Evolutionary conservation across 108 stramenopile genomes (phyloP), one percentile per base, ranked within the genome.

Genomic region (Skeletonema menzelii): DNA sequence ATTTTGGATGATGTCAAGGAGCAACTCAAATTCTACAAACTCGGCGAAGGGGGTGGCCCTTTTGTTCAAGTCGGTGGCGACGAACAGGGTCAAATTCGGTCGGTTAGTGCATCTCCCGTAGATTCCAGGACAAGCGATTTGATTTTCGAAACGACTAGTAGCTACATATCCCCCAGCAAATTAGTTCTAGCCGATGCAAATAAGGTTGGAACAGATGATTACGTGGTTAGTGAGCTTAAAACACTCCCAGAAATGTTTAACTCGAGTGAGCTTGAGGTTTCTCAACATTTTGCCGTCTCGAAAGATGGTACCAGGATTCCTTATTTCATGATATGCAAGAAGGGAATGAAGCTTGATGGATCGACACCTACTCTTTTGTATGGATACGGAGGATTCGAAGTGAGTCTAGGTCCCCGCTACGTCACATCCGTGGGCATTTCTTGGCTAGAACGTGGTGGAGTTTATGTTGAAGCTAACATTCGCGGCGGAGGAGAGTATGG

Each of bases 351-450:
- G 27, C 15, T 79, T 17, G 79, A 83, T 70, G 83, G 79, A 15
- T 56, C 76, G 11, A 81, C 62, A 10, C 79, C 79, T 2, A 74
- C 69, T 15, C 75, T 93, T 42, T 72, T 91, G 1, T 88, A 91
- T 65, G 93, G 89, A 60, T 99, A 98, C 64, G 97, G 98, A 27
- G 97, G 99, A 12, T 99, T 99, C 84, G 97, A 98, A 72, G 94
- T 99, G 28, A 85, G 85, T 14, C 83, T 99, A 17, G 89, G 87
- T 14, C 99, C 99, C 13, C 75, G 84, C 17, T 98, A 98, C 72
- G 68, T 82, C 60, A 77, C 94, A 8, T 83, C 91, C 1, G 72
- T 83, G 2, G 96, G 97, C 5, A 65, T 88, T 38, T 73, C 82
- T 40, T 97, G 97, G 93, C 70, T 98, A 27, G 95, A 97, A 65